A percentile compares a stretch with the other conserved stretches of the same genome.
phyloP scores from a whole-genome alignment of 2,329 filamentous ascomycete species.

The Colletotrichum endophyticum region DNA sequence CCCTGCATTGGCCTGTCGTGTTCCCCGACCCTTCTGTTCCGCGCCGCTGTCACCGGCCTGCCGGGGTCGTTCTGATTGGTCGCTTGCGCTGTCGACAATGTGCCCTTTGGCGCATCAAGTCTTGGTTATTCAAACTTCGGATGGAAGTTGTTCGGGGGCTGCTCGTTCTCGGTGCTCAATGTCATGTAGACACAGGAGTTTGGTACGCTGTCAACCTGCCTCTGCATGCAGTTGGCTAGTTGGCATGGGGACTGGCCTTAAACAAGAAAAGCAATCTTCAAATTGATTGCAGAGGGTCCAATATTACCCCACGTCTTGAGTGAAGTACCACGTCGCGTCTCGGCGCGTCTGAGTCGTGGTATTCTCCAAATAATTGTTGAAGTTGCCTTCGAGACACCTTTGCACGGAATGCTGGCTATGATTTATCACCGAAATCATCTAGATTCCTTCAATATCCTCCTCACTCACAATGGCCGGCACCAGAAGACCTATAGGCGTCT shows the following conservation, averaged over 20 bases:
- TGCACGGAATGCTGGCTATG: not conserved
- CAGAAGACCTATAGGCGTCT: not conserved
- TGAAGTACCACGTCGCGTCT: not conserved
- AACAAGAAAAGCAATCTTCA: not conserved
- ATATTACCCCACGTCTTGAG: not conserved
- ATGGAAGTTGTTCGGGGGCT: not conserved
- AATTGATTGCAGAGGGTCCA: not conserved
- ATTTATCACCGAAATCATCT: not conserved
- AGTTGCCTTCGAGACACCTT: not conserved
- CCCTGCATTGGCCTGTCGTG: slow-evolving; percentile 10
- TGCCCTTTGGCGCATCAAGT: not conserved
- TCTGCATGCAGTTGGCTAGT: not conserved
- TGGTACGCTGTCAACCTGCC: not conserved
- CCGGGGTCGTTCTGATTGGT: not conserved
- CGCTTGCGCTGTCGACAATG: not conserved
- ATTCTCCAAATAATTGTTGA: not conserved
- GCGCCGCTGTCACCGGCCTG: not conserved
- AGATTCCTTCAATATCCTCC: no score
- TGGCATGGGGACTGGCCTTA: not conserved
- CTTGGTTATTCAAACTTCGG: not conserved
- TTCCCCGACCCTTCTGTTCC: not conserved
- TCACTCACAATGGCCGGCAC: no score
- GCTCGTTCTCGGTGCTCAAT: not conserved
- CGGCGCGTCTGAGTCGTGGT: not conserved
- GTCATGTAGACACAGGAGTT: not conserved